Percentiles rank a stretch among this genome's conserved stretches.
Evolutionary conservation across 495 filamentous ascomycete species (phyloP).

Genomic region (Chaetomium fimeti): DNA sequence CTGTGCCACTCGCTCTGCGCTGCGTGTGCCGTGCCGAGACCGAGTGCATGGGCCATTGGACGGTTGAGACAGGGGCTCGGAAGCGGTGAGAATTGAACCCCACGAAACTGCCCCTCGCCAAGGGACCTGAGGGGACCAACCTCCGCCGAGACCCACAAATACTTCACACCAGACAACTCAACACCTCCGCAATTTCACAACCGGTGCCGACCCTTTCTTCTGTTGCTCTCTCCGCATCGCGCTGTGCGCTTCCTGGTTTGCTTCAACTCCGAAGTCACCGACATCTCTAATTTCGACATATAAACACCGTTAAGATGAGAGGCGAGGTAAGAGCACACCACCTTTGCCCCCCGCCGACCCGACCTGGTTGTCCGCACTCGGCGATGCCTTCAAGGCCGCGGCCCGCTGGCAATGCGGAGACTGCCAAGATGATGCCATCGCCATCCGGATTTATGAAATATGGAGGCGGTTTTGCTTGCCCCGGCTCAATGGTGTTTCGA

Average conservation of each 20-base stretch:
- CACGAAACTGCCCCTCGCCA: constrained; percentile 1
- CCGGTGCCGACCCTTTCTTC: constrained; percentile 2
- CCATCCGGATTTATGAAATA: background rate
- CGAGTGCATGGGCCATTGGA: background rate
- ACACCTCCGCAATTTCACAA: background rate
- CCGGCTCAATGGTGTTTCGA: constrained; percentile 7
- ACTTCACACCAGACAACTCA: background rate
- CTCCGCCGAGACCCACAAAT: background rate
- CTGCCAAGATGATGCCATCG: background rate
- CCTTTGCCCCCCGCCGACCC: background rate
- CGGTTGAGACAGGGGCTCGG: background rate
- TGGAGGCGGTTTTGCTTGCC: background rate
- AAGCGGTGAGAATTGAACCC: constrained; percentile 1
- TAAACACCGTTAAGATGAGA: constrained; percentile 45
- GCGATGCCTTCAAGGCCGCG: background rate
- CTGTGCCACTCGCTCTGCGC: background rate
- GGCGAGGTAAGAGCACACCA: constrained; percentile 48
- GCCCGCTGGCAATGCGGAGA: constrained; percentile 12
- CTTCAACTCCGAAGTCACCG: constrained; percentile 8
- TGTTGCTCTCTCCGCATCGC: constrained; percentile 11
- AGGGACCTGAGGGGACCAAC: background rate
- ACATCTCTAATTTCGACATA: constrained; percentile 9
- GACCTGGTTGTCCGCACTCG: background rate
- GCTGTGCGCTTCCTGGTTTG: constrained; percentile 24
- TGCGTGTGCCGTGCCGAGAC: background rate